A percentile compares a stretch with the other conserved stretches of the same genome.
Evolutionary conservation across 495 filamentous ascomycete genomes (phyloP).

Genomic region (Saxophila tyrrhenica): DNA sequence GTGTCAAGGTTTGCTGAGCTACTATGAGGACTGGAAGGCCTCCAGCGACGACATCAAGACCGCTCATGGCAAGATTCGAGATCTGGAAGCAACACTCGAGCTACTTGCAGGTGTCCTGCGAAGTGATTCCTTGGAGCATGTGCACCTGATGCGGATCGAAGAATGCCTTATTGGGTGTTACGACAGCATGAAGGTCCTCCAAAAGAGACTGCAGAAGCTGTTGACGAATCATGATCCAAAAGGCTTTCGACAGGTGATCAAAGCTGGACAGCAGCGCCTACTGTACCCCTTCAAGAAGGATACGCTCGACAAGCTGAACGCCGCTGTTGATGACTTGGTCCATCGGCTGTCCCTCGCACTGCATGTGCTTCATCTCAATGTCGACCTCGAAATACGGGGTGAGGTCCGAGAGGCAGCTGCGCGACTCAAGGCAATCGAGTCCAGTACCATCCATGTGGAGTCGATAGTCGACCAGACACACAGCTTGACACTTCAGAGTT

Average conservation of each 20-base stretch:
- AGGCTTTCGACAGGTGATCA: not conserved
- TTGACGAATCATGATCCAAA: not conserved
- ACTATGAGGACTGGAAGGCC: conserved; percentile 12
- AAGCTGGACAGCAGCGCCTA: not conserved
- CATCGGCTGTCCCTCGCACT: not conserved
- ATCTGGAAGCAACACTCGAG: conserved; percentile 2
- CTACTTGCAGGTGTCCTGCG: not conserved
- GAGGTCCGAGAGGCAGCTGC: too few species aligned
- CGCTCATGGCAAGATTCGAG: conserved; percentile 1
- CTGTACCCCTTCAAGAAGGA: not conserved
- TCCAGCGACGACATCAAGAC: conserved; percentile 5
- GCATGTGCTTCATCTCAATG: not conserved
- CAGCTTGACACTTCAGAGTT: not conserved
- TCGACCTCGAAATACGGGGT: too few species aligned
- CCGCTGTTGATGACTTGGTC: not conserved
- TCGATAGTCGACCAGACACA: too few species aligned
- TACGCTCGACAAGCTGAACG: not conserved
- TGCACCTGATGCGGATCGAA: not conserved
- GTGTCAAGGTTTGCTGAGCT: conserved; percentile 12
- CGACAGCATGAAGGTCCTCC: not conserved
- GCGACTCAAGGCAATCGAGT: too few species aligned
- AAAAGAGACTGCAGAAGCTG: not conserved
- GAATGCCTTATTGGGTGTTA: not conserved
- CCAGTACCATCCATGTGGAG: too few species aligned
- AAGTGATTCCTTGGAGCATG: not conserved